A percentile compares a stretch with the other conserved stretches of the same genome.
Conservation (phyloP, 2,329 filamentous ascomycete species). For the Ophiostoma australiae region DNA sequence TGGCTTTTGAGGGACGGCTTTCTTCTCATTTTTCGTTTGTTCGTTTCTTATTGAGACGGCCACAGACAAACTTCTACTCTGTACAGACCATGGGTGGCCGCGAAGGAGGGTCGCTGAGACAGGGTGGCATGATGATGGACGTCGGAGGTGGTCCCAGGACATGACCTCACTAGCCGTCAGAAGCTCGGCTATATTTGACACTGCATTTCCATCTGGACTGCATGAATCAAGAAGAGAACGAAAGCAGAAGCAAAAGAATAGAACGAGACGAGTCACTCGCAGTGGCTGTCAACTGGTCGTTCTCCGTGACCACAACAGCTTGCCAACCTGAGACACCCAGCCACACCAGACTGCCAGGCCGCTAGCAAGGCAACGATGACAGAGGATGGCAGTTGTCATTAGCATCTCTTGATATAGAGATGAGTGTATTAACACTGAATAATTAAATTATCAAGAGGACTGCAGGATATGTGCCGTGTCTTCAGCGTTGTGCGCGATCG, state of each 20-base stretch:
- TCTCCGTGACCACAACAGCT: slow-evolving; percentile 12
- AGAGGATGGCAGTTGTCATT: background rate
- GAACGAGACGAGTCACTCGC: background rate
- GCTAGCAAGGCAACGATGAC: background rate
- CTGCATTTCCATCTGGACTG: background rate
- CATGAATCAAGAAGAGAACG: background rate
- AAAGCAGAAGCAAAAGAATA: background rate
- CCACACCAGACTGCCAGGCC: slow-evolving; percentile 2
- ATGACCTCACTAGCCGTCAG: slow-evolving; percentile 11
- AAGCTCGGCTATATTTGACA: background rate
- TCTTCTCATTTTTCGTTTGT: background rate
- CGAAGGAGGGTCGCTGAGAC: slow-evolving; percentile 15
- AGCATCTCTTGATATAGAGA: background rate
- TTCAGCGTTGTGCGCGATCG: background rate
- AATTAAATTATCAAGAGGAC: background rate
- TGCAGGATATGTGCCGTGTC: background rate
- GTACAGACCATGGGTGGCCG: background rate
- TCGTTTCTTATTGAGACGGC: background rate
- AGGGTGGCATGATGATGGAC: background rate
- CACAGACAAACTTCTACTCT: background rate
- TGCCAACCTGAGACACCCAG: slow-evolving; percentile 11
- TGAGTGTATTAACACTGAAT: too few relatives aligned
- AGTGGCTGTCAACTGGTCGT: background rate
- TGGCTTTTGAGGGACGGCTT: background rate
- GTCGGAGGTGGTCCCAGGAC: background rate